These are phyloP conservation scores for Rhizopogon salebrosus DNA, from an alignment of 768 basidiomycete species.

Conservation along the genomic window DNA sequence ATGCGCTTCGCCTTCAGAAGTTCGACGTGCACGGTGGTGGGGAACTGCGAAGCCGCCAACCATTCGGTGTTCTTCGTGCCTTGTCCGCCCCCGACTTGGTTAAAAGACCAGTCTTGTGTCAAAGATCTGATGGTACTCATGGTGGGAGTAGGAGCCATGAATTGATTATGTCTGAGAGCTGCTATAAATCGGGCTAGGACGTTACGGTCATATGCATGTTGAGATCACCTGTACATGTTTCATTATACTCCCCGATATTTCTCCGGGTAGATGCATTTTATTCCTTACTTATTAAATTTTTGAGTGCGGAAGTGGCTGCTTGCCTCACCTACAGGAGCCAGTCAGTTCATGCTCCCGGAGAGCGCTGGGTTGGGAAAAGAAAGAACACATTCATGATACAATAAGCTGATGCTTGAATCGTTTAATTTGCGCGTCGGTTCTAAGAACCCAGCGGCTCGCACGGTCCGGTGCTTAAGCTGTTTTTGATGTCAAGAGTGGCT, in stretches of 20 bases:
- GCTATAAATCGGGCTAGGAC: conserved; percentile 4
- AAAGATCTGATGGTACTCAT: conserved; percentile 26
- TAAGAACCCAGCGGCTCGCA: too few species aligned
- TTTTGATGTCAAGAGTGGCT: too few species aligned
- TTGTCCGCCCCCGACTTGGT: conserved; percentile 57
- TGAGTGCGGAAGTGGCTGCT: too few species aligned
- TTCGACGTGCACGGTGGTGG: conserved; percentile 87
- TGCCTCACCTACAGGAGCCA: too few species aligned
- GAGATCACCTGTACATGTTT: conserved; percentile 2
- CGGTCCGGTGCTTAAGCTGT: too few species aligned
- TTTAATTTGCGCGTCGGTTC: too few species aligned
- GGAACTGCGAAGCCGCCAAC: conserved; percentile 59
- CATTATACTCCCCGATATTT: conserved; percentile 6
- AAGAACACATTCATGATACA: too few species aligned
- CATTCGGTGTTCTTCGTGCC: conserved; percentile 63
- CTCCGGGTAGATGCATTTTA: conserved; percentile 1
- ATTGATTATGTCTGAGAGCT: background rate
- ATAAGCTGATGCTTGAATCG: too few species aligned
- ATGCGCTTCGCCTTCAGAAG: conserved; percentile 68
- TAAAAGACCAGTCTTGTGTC: conserved; percentile 57
- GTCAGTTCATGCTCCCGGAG: too few species aligned
- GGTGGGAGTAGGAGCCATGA: background rate
- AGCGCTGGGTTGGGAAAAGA: too few species aligned
- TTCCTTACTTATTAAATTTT: background rate
- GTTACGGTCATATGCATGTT: background rate